Evolutionary conservation across 805 yeast genomes (phyloP), one percentile per base, ranked within the genome.

Genomic region (Ascoidea rubescens): DNA sequence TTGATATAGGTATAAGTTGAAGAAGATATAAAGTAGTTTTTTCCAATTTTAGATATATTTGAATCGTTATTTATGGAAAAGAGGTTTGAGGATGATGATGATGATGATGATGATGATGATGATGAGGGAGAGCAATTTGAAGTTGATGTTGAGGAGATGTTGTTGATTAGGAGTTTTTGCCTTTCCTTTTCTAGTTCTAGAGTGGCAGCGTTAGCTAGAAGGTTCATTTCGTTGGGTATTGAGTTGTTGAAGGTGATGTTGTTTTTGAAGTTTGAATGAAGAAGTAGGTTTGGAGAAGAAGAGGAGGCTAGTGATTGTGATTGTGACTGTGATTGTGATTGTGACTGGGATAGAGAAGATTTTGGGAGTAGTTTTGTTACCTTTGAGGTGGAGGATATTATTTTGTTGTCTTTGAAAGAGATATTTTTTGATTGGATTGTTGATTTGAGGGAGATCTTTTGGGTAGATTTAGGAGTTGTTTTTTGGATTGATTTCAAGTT

Each of bases 161-260:
- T 21, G 28, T 21, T 21, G 8, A 37, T 10, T 7, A 45, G 46
- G 16, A n/a, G 12, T 16, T 30, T 49, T 42, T 60, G 55, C 48
- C 60, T 59, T 51, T 62, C 65, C 53, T 60, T 62, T 51, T 62
- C 65, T 28, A 62, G 50, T 48, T 62, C 65, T 14, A 62, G 48
- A 0, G 65, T 62, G 5, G 65, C 65, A 16, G 65, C 65, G 50
- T 58, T 62, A 2, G 64, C 65, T 31, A 62, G 53, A 5, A 62
- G 59, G 50, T 62, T 61, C 46, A 62, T 62, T 51, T 62, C 65
- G 52, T 37, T 21, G 28, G 28, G 28, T 21, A 21, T 21, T 21
- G 28, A 21, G 28, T 21, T 37, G 14, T 37, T 37, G 4, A 10
- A 37, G 8, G 8, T 4, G 43, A 37, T 37, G 2, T 14, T 37